phyloP scores from a whole-genome alignment of 2,329 filamentous ascomycete genomes.

The Rhytidhysteron rufulum region DNA sequence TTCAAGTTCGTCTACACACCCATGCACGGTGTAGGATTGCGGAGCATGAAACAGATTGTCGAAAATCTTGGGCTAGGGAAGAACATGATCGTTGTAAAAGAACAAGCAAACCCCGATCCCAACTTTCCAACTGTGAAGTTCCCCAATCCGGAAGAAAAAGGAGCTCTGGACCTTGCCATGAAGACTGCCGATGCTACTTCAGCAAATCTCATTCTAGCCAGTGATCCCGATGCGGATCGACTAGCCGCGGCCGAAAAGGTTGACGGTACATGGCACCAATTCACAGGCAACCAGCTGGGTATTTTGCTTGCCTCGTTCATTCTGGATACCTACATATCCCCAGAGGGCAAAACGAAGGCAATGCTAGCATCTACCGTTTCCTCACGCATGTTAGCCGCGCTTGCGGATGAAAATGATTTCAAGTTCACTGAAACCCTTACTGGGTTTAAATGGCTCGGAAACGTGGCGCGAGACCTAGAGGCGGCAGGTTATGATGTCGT shows the following conservation, averaged over 20 bases:
- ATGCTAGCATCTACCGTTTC: constrained; percentile 63
- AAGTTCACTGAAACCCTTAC: constrained; percentile 60
- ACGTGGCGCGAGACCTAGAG: constrained; percentile 52
- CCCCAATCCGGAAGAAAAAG: constrained; percentile 63
- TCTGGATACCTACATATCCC: constrained; percentile 44
- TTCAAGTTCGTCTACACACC: constrained; percentile 53
- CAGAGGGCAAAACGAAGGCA: constrained; percentile 38
- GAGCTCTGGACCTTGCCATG: constrained; percentile 58
- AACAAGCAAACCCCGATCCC: constrained; percentile 57
- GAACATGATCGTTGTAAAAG: constrained; percentile 46
- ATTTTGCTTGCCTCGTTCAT: constrained; percentile 57
- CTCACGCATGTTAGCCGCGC: constrained; percentile 57
- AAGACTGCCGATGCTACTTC: constrained; percentile 49
- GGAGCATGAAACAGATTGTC: constrained; percentile 42
- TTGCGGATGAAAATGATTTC: constrained; percentile 54
- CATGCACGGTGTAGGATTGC: constrained; percentile 54
- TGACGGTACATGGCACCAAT: constrained; percentile 54
- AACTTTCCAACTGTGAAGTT: constrained; percentile 63
- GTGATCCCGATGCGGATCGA: constrained; percentile 63
- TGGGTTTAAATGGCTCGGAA: constrained; percentile 67
- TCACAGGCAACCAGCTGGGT: constrained; percentile 64
- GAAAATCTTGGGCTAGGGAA: constrained; percentile 37
- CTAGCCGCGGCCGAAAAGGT: constrained; percentile 60
- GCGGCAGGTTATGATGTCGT: constrained; percentile 47
- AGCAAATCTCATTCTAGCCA: constrained; percentile 55